Evolutionary conservation across 805 yeast species (phyloP).

Genomic region (Candida patagonica): DNA sequence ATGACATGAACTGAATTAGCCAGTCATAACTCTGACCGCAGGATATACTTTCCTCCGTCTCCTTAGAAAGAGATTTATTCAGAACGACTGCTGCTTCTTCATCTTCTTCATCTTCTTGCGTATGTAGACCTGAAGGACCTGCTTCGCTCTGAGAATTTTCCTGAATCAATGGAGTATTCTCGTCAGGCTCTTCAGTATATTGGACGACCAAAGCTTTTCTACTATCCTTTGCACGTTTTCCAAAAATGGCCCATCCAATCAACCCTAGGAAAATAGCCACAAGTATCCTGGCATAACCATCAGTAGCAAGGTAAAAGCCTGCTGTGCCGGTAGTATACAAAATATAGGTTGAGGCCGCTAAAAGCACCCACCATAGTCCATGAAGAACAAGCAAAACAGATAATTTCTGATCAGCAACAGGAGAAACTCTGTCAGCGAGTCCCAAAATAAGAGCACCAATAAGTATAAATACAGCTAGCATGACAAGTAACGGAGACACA

Average conservation of each 20-base stretch:
- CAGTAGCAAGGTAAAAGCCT: conserved; percentile 36
- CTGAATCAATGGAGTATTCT: not conserved
- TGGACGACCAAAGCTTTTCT: not conserved
- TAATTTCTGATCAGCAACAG: conserved; percentile 52
- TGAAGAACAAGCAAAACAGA: conserved; percentile 47
- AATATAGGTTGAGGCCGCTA: conserved; percentile 42
- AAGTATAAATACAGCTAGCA: conserved; percentile 40
- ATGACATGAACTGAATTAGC: conserved; percentile 60
- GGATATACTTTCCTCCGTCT: not conserved
- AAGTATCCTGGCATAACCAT: conserved; percentile 32
- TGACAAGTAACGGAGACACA: conserved; percentile 40
- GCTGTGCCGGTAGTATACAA: conserved; percentile 37
- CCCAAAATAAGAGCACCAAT: conserved; percentile 50
- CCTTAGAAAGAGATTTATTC: not conserved
- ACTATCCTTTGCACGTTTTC: not conserved
- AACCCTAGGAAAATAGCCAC: conserved; percentile 35
- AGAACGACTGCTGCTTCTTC: not conserved
- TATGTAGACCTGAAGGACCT: not conserved
- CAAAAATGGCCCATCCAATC: conserved; percentile 30
- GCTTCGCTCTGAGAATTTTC: not conserved
- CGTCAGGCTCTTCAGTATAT: not conserved
- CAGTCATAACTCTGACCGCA: conserved; percentile 52
- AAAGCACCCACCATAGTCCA: conserved; percentile 45
- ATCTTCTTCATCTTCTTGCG: not conserved
- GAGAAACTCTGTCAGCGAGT: conserved; percentile 32